A percentile compares a stretch with the other conserved stretches of the same genome.
Conservation (phyloP, 2,329 filamentous ascomycete species). For the Epichloe festucae region DNA sequence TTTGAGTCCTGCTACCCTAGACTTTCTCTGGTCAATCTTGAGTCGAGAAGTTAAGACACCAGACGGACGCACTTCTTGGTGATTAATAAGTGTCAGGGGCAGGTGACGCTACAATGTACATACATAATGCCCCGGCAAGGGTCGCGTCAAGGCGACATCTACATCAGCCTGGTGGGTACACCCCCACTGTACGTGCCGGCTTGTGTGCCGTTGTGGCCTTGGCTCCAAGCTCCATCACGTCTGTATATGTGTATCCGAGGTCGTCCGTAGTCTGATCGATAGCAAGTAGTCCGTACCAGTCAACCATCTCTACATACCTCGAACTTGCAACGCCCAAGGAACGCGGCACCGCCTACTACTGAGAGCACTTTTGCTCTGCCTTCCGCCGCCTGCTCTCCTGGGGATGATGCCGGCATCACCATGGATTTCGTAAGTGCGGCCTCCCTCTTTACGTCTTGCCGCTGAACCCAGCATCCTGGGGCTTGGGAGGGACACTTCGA, state of each 20-base stretch:
- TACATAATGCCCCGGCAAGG: background rate
- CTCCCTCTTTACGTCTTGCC: too few species aligned
- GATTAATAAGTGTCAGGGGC: background rate
- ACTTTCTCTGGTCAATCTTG: background rate
- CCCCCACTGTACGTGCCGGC: background rate
- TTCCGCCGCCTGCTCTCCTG: slow-evolving; percentile 3
- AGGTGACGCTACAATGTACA: background rate
- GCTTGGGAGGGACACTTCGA: background rate
- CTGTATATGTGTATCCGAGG: too few species aligned
- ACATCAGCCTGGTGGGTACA: background rate
- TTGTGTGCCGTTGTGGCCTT: too few species aligned
- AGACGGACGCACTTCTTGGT: background rate
- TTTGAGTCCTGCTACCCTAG: background rate
- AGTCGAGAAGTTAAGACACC: too few species aligned
- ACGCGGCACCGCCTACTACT: background rate
- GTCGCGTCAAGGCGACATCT: background rate
- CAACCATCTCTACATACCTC: background rate
- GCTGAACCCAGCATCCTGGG: background rate
- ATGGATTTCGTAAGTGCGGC: slow-evolving; percentile 43
- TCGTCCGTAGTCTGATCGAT: background rate
- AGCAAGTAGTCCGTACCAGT: background rate
- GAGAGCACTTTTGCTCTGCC: background rate
- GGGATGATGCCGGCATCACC: slow-evolving; percentile 34
- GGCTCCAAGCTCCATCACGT: too few species aligned
- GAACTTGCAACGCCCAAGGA: background rate